Evolutionary conservation across 139 green algal genomes (phyloP).

Genomic region (Gonium pectorale): DNA sequence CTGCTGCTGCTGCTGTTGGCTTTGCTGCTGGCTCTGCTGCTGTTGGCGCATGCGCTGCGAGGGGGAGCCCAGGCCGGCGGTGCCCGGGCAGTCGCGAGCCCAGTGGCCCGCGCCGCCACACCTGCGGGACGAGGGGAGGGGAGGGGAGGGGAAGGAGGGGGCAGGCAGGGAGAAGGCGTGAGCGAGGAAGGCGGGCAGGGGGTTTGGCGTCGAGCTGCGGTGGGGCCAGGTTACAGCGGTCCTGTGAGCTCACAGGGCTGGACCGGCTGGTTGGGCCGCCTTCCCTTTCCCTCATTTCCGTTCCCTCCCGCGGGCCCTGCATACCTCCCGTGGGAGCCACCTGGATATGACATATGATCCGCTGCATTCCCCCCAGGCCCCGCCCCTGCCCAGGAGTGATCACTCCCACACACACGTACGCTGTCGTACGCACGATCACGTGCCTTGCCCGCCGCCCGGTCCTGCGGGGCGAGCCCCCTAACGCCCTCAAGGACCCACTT

Average conservation of each 20-base stretch:
- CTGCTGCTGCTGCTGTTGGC: background rate
- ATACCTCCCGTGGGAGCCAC: background rate
- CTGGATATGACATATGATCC: background rate
- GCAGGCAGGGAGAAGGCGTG: background rate
- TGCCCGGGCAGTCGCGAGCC: slow-evolving; percentile 61
- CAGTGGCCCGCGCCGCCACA: slow-evolving; percentile 67
- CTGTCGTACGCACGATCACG: too few relatives aligned
- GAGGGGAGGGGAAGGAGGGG: background rate
- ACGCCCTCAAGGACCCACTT: slow-evolving; percentile 11
- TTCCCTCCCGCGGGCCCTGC: background rate
- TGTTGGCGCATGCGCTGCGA: too few relatives aligned
- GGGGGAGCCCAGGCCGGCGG: background rate
- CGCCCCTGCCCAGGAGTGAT: too few relatives aligned
- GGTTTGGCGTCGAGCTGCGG: too few relatives aligned
- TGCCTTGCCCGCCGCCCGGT: too few relatives aligned
- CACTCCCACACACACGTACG: too few relatives aligned
- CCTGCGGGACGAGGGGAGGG: background rate
- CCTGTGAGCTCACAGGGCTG: background rate
- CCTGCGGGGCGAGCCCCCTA: too few relatives aligned
- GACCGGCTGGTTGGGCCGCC: background rate
- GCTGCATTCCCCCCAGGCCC: background rate
- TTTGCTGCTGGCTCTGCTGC: background rate
- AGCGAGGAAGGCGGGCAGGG: background rate
- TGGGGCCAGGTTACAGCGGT: background rate
- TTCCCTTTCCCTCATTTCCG: background rate